Base-by-base conservation (phyloP, 73 alveolate genomes). In the Urostyla sp. region DNA sequence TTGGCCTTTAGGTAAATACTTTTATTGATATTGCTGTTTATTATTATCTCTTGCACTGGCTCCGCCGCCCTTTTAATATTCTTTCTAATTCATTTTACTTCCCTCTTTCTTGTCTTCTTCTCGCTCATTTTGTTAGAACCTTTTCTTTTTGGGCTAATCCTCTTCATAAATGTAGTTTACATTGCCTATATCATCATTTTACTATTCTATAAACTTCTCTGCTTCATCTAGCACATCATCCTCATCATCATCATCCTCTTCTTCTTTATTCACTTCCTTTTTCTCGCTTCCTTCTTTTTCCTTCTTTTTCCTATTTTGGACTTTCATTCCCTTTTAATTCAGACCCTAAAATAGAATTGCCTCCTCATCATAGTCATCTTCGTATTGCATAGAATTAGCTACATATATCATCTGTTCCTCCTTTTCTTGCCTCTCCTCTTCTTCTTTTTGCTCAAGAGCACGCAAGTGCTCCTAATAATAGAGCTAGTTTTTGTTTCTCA, bases 301-400 rank as follows among this genome's bases (percentile, higher is more conserved):
- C 37, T n/a, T 59, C 37, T 4, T 28, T 4, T 5, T 36, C 24
- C 36, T 66, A 26, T 7, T 44, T 46, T 44, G 5, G 66, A 21
- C 27, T 23, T 5, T 31, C 24, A 27, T 66, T 44, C 46, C 51
- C 51, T 40, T 40, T 10, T 11, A 10, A 15, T 40, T 40, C 51
- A 11, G 10, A 15, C 51, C 51, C 15, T 40, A 40, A 40, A 15
- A 10, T 11, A 40, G 51, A 10, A 40, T 10, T 40, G 10, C 51
- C 51, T 66, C 16, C 16, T 66, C 80, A 66, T 66, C 80, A 44
- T 40, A 66, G 63, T 66, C 80, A 66, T 66, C 80, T n/a, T 66
- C 80, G 43, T 66, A 66, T 28, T 66, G 40, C 80, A 66, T 66
- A 15, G 23, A 28, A 8, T 27, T 54, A 21, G 80, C 80, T 43